Percentiles rank a stretch among this genome's conserved stretches.
Conservation (phyloP, 129 eudicot genomes). For the Pulicaria dysenterica region DNA sequence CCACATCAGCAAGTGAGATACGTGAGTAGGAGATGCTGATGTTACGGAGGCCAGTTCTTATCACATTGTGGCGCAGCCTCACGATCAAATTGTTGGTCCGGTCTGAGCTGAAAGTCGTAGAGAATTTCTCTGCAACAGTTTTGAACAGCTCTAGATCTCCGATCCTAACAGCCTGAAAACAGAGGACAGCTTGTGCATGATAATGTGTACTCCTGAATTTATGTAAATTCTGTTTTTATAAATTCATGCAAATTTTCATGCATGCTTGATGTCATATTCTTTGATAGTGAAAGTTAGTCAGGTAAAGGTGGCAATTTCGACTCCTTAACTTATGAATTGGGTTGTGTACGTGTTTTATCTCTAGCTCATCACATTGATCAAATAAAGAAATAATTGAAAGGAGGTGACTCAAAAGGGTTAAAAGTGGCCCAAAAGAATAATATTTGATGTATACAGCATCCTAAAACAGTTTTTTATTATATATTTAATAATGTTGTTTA, state of each 20-base stretch:
- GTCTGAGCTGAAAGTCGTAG: constrained; percentile 71
- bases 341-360: too few species aligned
- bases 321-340: too few species aligned
- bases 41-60: constrained; percentile 93
- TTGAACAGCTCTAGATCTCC: constrained; percentile 93
- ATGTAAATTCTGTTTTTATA: neutral
- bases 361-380: too few species aligned
- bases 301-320: too few species aligned
- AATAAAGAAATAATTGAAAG: too few species aligned
- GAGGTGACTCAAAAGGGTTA: too few species aligned
- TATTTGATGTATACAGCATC: too few species aligned
- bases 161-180: constrained; percentile 85
- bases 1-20: constrained; percentile 85
- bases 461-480: too few species aligned
- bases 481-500: too few species aligned
- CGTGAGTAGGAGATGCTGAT: constrained; percentile 96
- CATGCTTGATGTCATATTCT: constrained; percentile 7
- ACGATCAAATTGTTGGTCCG: constrained; percentile 87
- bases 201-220: neutral
- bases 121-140: constrained; percentile 75
- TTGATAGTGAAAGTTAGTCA: too few species aligned
- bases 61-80: constrained; percentile 92
- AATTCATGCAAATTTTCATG: neutral
- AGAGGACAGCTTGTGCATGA: neutral
- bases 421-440: too few species aligned